Base-by-base conservation (phyloP, 2,329 filamentous ascomycete species). In the Calonectria multiphialidica region DNA sequence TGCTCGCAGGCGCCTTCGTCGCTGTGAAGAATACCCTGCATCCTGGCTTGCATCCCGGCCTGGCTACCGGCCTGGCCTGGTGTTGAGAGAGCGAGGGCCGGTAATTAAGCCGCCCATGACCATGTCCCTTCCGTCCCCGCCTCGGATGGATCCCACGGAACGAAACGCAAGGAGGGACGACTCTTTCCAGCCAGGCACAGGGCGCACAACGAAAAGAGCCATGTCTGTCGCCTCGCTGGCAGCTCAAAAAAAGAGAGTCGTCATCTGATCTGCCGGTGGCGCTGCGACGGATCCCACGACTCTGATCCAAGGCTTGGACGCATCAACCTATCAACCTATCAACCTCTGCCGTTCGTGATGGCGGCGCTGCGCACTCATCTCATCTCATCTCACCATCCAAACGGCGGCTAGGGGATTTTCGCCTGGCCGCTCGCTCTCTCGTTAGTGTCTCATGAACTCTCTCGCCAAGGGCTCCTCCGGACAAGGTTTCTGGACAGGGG, bases 371-470 rank as follows among this genome's bases (percentile, higher is more conserved):
- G 28, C 61, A 40, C 21, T 59, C 53, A 59, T 59, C 53, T 49
- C 42, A 47, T 64, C 44, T 53, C 63, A 66, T 55, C 63, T 66
- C 45, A 44, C 63, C 35, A 53, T 42, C 23, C 63, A 37, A 66
- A 66, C 63, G 63, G 63, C 63, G 63, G 63, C 63, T 66, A 66
- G 37, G 42, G 49, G 63, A 66, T 66, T 55, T 50, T 66, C 40
- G 61, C n/a, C 44, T 50, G 44, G 30, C 16, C 16, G 30, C 33
- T 49, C 28, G 30, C 61, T 45, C 59, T 64, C 59, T 64, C 61
- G 42, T 64, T 45, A 33, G 61, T 64, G 28, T 18, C 30, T 37
- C 44, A 40, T 66, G 37, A 47, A 44, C 59, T 44, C 59, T 45
- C 40, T 63, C 42, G 3, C 44, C 44, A 3, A 10, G 13, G 21